Base-by-base conservation (phyloP, 441 rosid species). In the Populus tomentosa region DNA sequence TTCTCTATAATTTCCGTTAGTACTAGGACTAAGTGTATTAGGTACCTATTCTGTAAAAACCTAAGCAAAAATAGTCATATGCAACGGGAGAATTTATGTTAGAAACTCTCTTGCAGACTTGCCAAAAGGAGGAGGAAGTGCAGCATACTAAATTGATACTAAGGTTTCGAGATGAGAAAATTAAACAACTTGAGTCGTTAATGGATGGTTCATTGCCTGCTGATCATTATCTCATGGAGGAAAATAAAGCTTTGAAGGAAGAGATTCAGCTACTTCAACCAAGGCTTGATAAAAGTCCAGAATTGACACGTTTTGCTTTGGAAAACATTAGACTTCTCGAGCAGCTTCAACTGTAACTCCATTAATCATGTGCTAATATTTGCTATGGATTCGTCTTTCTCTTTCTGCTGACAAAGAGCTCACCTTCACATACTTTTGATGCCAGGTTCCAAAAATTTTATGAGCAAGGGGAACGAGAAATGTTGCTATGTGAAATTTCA, bases 251-350 rank as follows among this genome's bases (percentile, higher is more conserved):
- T 75, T 82, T 94, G 68, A 86, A 87, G 85, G 87, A 85, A 84
- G 97, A 92, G 85, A 88, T 87, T 84, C 87, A 85, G 78, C 79
- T 91, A 76, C 94, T 92, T 79, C 87, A 73, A 76, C 85, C 81
- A 75, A 90, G 89, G 84, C 79, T 86, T 71, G 88, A 87, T 71
- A 88, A 74, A 81, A 90, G 84, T 77, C 93, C 93, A 33, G 89
- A 90, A 81, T 72, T 88, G 85, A 84, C 86, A 50, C 87, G 85
- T 82, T 84, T 79, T 83, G 85, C 92, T 79, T 70, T 81, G 80
- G 93, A 91, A 87, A 90, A 91, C 81, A 86, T 82, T 66, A 88
- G 86, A 86, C 97, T 90, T 76, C 81, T 69, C 71, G 89, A 94
- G 81, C 90, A 90, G 83, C 90, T 89, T 81, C 90, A 86, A 80